Evolutionary conservation across 768 basidiomycete genomes (phyloP).

Genomic region (Leccinum disarticulatum): DNA sequence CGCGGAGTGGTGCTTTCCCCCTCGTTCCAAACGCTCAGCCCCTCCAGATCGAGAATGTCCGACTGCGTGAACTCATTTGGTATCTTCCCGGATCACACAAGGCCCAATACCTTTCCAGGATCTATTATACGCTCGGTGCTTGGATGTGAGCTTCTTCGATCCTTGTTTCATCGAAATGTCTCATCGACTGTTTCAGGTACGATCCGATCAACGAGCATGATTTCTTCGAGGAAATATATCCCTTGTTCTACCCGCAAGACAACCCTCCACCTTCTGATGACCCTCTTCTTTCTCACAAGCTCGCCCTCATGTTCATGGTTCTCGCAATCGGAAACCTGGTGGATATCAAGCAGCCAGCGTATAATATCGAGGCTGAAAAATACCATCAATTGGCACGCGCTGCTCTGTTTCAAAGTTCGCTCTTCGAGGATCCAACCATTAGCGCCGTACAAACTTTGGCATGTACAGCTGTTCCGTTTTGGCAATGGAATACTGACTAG

Average conservation of each 20-base stretch:
- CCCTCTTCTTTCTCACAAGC: constrained; percentile 54
- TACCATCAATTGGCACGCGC: constrained; percentile 68
- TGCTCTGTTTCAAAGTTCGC: constrained; percentile 59
- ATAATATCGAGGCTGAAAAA: constrained; percentile 67
- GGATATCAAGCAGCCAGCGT: constrained; percentile 54
- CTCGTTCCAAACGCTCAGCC: constrained; percentile 45
- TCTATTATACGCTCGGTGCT: constrained; percentile 63
- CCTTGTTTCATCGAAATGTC: constrained; percentile 1
- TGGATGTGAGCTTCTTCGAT: constrained; percentile 57
- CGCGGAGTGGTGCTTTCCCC: constrained; percentile 65
- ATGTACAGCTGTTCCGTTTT: constrained; percentile 25
- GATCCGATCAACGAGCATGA: constrained; percentile 61
- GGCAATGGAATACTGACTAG: constrained; percentile 32
- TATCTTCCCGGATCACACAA: constrained; percentile 64
- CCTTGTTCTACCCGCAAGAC: constrained; percentile 53
- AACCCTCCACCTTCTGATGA: constrained; percentile 47
- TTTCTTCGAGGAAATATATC: constrained; percentile 60
- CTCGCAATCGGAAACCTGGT: constrained; percentile 66
- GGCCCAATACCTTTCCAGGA: constrained; percentile 58
- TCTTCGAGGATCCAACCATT: constrained; percentile 68
- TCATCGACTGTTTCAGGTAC: constrained; percentile 46
- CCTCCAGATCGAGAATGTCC: constrained; percentile 42
- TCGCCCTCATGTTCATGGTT: constrained; percentile 64
- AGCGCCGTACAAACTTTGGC: constrained; percentile 68
- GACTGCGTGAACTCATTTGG: constrained; percentile 60